Base-by-base conservation (phyloP, 2,329 filamentous ascomycete genomes). In the Exophiala aquamarina region DNA sequence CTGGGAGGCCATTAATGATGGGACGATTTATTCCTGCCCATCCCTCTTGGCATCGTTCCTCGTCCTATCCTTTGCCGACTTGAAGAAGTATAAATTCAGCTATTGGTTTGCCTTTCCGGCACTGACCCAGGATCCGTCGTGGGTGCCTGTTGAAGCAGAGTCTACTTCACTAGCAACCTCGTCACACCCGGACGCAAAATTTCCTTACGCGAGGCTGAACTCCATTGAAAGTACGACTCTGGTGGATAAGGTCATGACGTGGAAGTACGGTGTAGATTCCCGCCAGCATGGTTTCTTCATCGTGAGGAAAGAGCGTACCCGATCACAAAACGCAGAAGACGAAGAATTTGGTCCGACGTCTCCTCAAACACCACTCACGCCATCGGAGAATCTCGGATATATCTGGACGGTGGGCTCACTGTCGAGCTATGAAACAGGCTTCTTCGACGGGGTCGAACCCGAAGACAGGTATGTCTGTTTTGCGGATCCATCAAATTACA, bases 51-150 rank as follows among this genome's bases (percentile, higher is more conserved):
- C 89, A 3, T 93, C 89, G 5, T 97, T 96, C 66, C 79, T 88
- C 19, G 83, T 94, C 49, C 82, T 97, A 36, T 95, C 89, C 13
- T 98, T 89, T 66, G 92, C 93, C 53, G 92, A 98, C 64, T 78
- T 98, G 26, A 98, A 98, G 68, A 96, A 94, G 64, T 97, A 97
- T 72, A 89, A 85, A 54, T 96, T 97, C 65, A 89, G 86, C n/a
- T 97, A 97, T 70, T 95, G 94, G 83, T 97, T 97, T 68, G 92
- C 87, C 4, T 98, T 95, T 62, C 93, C 93, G 1, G 90, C 92
- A 13, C 77, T 98, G 35, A 91, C 95, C 65, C 95, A 92, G 3
- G 85, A 92, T 44, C 89, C 89, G 2, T 75, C 78, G 20, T 98
- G 93, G 93, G 84, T 81, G 59, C 74, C 84, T 41, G 67, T 76